These are phyloP conservation scores for Elongisporangium prolatum DNA, from an alignment of 352 stramenopile genomes.

Conservation along the genomic window DNA sequence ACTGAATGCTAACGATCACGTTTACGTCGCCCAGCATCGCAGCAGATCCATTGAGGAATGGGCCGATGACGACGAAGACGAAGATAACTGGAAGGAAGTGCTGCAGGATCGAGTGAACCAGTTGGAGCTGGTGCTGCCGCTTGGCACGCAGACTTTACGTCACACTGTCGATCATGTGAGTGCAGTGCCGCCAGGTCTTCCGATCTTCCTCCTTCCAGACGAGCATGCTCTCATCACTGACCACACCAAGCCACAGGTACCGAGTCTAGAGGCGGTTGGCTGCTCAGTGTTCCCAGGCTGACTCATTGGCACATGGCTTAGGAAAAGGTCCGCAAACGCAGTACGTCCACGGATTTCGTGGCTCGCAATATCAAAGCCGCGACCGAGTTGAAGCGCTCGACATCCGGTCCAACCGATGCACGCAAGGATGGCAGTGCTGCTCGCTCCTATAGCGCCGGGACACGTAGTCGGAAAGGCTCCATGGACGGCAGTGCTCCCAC, in stretches of 20 bases:
- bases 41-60: slow-evolving; percentile 65
- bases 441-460: slow-evolving; percentile 14
- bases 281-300: too few relatives aligned
- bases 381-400: slow-evolving; percentile 28
- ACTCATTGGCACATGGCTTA: neutral
- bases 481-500: slow-evolving; percentile 8
- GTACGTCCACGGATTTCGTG: slow-evolving; percentile 30
- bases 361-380: slow-evolving; percentile 28
- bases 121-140: slow-evolving; percentile 55
- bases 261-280: too few relatives aligned
- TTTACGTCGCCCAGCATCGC: slow-evolving; percentile 15
- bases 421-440: slow-evolving; percentile 4
- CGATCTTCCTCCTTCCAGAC: neutral
- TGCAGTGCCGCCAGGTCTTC: neutral
- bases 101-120: slow-evolving; percentile 76
- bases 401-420: slow-evolving; percentile 12
- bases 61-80: slow-evolving; percentile 75
- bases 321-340: slow-evolving; percentile 12
- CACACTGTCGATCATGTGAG: neutral
- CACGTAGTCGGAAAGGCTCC: slow-evolving; percentile 30
- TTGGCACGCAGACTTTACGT: slow-evolving; percentile 17
- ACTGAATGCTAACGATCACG: neutral
- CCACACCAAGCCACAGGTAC: neutral
- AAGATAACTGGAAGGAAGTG: slow-evolving; percentile 75
- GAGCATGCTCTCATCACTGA: neutral